Conservation (phyloP, 495 filamentous ascomycete species). For the Xylaria flabelliformis region DNA sequence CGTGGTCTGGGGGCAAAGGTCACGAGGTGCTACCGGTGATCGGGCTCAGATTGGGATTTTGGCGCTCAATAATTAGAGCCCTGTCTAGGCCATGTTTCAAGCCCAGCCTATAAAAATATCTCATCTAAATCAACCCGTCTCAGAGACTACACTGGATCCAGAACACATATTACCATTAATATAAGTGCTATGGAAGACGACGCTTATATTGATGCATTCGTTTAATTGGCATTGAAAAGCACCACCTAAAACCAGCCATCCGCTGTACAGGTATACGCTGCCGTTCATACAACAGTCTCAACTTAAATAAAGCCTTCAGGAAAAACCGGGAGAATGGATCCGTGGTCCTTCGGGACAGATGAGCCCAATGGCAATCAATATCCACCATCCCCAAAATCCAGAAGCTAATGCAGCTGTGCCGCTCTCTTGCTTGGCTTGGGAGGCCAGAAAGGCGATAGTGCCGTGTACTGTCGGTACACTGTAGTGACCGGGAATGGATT, state of each 20-base stretch:
- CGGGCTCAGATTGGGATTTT: neutral
- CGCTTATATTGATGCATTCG: neutral
- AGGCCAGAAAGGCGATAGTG: neutral
- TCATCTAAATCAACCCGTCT: slow-evolving; percentile 10
- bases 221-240: neutral
- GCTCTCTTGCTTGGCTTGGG: slow-evolving; percentile 15
- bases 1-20: neutral
- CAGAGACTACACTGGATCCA: neutral
- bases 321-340: slow-evolving; percentile 24
- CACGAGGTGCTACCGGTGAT: slow-evolving; percentile 8
- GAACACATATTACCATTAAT: neutral
- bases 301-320: neutral
- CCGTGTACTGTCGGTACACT: neutral
- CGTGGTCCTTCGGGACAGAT: slow-evolving; percentile 10
- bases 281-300: neutral
- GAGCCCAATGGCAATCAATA: slow-evolving; percentile 10
- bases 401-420: slow-evolving; percentile 22
- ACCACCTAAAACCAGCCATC: neutral
- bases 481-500: neutral
- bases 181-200: neutral
- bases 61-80: slow-evolving; percentile 3
- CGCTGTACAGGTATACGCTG: neutral
- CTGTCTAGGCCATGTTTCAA: slow-evolving; percentile 20
- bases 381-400: slow-evolving; percentile 3
- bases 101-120: slow-evolving; percentile 13